phyloP scores from a whole-genome alignment of 768 basidiomycete genomes.

The Russula compacta region DNA sequence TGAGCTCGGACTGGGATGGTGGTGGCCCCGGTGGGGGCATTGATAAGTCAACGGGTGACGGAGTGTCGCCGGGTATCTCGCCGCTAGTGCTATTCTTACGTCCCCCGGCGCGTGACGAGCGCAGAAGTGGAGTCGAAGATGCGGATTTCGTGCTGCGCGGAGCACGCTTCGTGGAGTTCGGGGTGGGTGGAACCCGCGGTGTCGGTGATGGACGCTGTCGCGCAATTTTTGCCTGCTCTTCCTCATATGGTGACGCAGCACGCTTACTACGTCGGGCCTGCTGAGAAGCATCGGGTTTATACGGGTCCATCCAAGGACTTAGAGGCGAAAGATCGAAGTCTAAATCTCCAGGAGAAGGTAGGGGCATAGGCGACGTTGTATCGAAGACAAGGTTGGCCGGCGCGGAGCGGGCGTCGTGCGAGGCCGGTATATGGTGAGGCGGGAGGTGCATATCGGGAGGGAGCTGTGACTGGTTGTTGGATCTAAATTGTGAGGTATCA shows the following conservation, averaged over 20 bases:
- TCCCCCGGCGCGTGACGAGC: constrained; percentile 34
- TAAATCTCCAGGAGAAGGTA: constrained; percentile 42
- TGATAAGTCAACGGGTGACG: constrained; percentile 78
- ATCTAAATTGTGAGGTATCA: constrained; percentile 25
- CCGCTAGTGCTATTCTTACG: constrained; percentile 31
- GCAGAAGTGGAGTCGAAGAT: constrained; percentile 17
- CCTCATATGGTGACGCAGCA: constrained; percentile 16
- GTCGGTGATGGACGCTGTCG: constrained; percentile 18
- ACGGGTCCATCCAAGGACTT: constrained; percentile 70
- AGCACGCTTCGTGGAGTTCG: constrained; percentile 6
- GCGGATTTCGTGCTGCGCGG: constrained; percentile 18
- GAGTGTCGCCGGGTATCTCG: constrained; percentile 42
- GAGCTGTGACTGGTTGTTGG: constrained; percentile 17
- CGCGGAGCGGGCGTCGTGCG: constrained; percentile 40
- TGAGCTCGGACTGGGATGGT: constrained; percentile 9
- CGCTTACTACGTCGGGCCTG: constrained; percentile 11
- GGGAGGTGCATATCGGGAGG: constrained; percentile 23
- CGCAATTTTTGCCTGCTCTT: constrained; percentile 10
- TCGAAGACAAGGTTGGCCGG: constrained; percentile 69
- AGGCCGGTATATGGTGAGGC: constrained; percentile 23
- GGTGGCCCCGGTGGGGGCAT: constrained; percentile 82
- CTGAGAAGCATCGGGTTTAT: constrained; percentile 31
- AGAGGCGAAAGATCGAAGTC: constrained; percentile 72
- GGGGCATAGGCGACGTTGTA: constrained; percentile 30
- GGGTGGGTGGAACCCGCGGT: constrained; percentile 1